Evolutionary conservation across 2,329 filamentous ascomycete genomes (phyloP).

Genomic region (Claviceps africana): DNA sequence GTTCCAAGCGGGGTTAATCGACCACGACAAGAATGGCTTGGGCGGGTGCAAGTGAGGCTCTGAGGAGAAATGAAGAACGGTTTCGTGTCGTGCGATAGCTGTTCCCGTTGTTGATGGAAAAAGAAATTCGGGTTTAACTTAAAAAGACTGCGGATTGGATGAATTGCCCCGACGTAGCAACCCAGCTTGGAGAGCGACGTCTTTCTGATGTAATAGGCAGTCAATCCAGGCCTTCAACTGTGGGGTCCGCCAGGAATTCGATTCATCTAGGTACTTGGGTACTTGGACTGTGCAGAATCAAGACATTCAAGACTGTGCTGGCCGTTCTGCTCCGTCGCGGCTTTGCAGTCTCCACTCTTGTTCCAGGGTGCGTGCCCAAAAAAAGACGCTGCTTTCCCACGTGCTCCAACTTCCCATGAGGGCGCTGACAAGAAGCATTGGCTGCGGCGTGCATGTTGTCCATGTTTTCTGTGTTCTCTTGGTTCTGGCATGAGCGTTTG

Average conservation of each 20-base stretch:
- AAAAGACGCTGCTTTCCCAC: neutral
- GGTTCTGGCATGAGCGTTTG: neutral
- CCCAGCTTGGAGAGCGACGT: neutral
- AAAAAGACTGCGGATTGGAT: neutral
- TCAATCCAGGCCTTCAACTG: neutral
- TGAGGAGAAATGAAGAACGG: neutral
- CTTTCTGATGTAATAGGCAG: slow-evolving; percentile 2
- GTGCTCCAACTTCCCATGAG: too few relatives aligned
- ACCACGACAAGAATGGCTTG: neutral
- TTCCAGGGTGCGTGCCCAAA: neutral
- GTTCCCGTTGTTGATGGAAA: neutral
- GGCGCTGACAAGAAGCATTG: too few relatives aligned
- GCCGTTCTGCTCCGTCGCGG: neutral
- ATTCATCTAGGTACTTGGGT: too few relatives aligned
- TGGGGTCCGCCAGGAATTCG: neutral
- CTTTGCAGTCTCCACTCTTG: neutral
- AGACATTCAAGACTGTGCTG: neutral
- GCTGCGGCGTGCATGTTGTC: too few relatives aligned
- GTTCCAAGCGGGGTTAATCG: neutral
- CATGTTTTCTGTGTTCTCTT: too few relatives aligned
- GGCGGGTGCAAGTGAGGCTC: neutral
- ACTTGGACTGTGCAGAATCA: neutral
- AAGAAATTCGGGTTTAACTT: neutral
- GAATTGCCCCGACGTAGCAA: neutral
- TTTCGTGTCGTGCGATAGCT: neutral